Percentiles rank a stretch among this genome's conserved stretches.
These are phyloP conservation scores for Musa schizocarpa DNA, from an alignment of 176 grass and related monocot species.

Conservation along the genomic window DNA sequence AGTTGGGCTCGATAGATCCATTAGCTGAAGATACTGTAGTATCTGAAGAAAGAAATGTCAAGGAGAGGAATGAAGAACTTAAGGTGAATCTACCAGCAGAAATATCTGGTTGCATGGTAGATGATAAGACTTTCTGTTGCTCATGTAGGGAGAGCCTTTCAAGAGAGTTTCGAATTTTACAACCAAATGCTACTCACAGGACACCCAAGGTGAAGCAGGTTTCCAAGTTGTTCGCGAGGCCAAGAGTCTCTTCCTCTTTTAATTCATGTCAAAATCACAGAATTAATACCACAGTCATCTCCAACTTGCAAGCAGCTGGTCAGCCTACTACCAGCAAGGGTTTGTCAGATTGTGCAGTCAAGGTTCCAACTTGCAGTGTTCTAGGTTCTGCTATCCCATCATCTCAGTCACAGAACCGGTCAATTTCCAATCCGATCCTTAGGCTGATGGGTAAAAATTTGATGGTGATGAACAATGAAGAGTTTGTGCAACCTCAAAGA, in stretches of 20 bases:
- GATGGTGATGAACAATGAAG: constrained; percentile 84
- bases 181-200: constrained; percentile 19
- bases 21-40: constrained; percentile 22
- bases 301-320: constrained; percentile 36
- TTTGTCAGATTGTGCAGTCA: constrained; percentile 22
- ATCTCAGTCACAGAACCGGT: constrained; percentile 40
- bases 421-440: constrained; percentile 62
- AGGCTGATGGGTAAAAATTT: constrained; percentile 90
- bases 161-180: constrained; percentile 31
- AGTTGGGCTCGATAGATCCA: constrained; percentile 17
- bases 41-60: constrained; percentile 26
- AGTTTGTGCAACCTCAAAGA: constrained; percentile 39
- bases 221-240: constrained; percentile 55
- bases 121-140: constrained; percentile 45
- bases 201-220: constrained; percentile 39
- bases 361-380: constrained; percentile 19
- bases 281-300: constrained; percentile 31
- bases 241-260: constrained; percentile 49
- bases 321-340: constrained; percentile 25
- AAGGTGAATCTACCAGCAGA: constrained; percentile 13
- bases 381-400: constrained; percentile 32
- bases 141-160: constrained; percentile 63
- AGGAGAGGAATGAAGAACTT: constrained; percentile 24
- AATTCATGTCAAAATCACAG: constrained; percentile 47
- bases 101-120: constrained; percentile 26